Percentiles rank a stretch among this genome's conserved stretches.
These are phyloP conservation scores for Fusarium acutatum DNA, from an alignment of 2,329 filamentous ascomycete species.

Conservation along the genomic window DNA sequence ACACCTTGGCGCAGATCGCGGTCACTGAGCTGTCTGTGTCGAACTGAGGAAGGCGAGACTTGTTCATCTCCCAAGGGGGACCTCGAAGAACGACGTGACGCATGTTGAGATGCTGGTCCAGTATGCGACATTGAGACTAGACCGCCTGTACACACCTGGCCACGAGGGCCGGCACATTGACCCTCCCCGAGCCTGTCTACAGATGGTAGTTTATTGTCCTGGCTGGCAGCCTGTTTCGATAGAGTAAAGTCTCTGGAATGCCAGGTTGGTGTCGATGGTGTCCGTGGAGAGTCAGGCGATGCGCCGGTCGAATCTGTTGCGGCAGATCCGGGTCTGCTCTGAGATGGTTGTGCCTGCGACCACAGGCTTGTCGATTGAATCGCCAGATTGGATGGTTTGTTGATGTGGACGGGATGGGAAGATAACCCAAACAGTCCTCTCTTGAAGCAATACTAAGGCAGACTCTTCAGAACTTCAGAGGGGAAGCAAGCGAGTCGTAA, in stretches of 20 bases:
- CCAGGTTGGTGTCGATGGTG: constrained; percentile 48
- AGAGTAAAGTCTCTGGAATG: constrained; percentile 32
- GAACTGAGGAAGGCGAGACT: constrained; percentile 37
- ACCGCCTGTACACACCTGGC: constrained; percentile 63
- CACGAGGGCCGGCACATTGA: constrained; percentile 67
- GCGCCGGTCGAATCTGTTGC: constrained; percentile 46
- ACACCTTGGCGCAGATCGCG: constrained; percentile 38
- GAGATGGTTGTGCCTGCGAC: constrained; percentile 45
- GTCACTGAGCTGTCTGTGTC: constrained; percentile 29
- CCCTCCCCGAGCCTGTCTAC: constrained; percentile 41
- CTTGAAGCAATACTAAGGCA: constrained; percentile 12
- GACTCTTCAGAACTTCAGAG: constrained; percentile 2
- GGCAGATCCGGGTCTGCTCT: constrained; percentile 45
- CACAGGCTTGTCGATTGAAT: constrained; percentile 45
- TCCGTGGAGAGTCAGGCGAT: constrained; percentile 48
- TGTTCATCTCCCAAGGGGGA: constrained; percentile 52
- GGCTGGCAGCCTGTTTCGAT: constrained; percentile 31
- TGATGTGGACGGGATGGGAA: constrained; percentile 45
- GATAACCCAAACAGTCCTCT: constrained; percentile 49
- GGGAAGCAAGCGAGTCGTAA: constrained; percentile 1
- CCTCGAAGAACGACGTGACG: constrained; percentile 59
- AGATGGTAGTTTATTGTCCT: constrained; percentile 31
- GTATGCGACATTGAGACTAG: constrained; percentile 72
- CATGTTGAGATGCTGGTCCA: constrained; percentile 64
- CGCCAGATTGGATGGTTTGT: constrained; percentile 46